Conservation (phyloP, 2,329 filamentous ascomycete species). For the Ophiostoma piceae region DNA sequence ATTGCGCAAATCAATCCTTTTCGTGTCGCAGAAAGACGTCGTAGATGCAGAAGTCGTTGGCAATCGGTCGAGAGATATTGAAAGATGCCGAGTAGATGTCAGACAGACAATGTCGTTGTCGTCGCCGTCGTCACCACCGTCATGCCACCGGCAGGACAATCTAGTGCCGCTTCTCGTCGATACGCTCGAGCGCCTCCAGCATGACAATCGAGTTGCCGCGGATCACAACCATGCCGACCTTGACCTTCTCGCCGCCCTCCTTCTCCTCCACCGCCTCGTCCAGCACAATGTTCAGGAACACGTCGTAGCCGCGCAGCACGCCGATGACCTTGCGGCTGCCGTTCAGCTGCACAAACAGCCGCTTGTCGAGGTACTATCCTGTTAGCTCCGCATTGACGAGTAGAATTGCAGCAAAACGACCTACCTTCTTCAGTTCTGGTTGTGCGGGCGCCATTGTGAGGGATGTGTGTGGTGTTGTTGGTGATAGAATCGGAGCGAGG, state of each 20-base stretch:
- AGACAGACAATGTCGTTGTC: background rate
- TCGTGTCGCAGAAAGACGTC: background rate
- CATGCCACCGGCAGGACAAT: background rate
- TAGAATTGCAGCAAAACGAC: background rate
- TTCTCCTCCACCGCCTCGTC: slow-evolving; percentile 97
- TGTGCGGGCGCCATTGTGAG: slow-evolving; percentile 92
- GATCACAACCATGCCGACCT: slow-evolving; percentile 92
- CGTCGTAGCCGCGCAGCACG: slow-evolving; percentile 91
- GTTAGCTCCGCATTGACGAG: background rate
- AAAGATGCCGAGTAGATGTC: background rate
- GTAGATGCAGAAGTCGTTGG: background rate
- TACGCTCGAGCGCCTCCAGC: slow-evolving; percentile 75
- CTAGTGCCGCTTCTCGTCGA: slow-evolving; percentile 39
- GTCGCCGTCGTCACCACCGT: background rate
- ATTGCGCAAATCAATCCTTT: background rate
- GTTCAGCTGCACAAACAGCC: slow-evolving; percentile 95
- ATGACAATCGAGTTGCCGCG: slow-evolving; percentile 98
- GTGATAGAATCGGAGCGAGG: slow-evolving; percentile 23
- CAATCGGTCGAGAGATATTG: background rate
- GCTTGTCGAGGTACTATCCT: slow-evolving; percentile 92
- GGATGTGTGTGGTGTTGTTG: slow-evolving; percentile 15
- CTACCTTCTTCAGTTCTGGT: slow-evolving; percentile 96
- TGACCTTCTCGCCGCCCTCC: slow-evolving; percentile 80
- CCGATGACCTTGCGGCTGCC: slow-evolving; percentile 97
- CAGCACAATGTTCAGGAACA: slow-evolving; percentile 96